phyloP scores from a whole-genome alignment of 2,329 filamentous ascomycete genomes.

The Aureobasidium namibiae region DNA sequence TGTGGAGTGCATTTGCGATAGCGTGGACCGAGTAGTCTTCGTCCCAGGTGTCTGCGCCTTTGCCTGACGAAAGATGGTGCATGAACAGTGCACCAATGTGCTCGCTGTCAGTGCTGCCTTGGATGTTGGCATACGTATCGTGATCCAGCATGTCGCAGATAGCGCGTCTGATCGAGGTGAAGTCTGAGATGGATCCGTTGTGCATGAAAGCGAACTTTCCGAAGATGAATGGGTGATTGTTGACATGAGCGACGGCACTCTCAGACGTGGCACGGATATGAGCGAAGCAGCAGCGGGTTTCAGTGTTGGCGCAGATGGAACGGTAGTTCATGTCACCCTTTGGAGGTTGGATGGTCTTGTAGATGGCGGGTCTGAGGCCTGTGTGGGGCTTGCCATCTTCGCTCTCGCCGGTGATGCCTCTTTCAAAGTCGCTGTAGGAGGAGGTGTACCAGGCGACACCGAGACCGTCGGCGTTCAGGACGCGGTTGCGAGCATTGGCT shows the following conservation, averaged over 20 bases:
- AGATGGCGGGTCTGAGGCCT: slow-evolving; percentile 40
- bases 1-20: slow-evolving; percentile 38
- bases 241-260: slow-evolving; percentile 41
- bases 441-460: slow-evolving; percentile 48
- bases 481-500: slow-evolving; percentile 42
- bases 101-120: slow-evolving; percentile 47
- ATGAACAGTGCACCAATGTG: slow-evolving; percentile 44
- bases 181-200: slow-evolving; percentile 44
- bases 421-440: slow-evolving; percentile 34
- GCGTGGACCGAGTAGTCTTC: slow-evolving; percentile 32
- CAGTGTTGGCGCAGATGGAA: slow-evolving; percentile 43
- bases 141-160: slow-evolving; percentile 38
- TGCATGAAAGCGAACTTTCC: slow-evolving; percentile 49
- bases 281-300: slow-evolving; percentile 42
- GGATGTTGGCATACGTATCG: slow-evolving; percentile 41
- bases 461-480: slow-evolving; percentile 48
- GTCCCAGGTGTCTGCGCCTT: slow-evolving; percentile 35
- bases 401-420: slow-evolving; percentile 20
- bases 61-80: slow-evolving; percentile 35
- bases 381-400: slow-evolving; percentile 22
- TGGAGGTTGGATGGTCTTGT: slow-evolving; percentile 45
- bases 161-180: slow-evolving; percentile 38
- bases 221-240: slow-evolving; percentile 49
- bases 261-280: slow-evolving; percentile 46
- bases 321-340: slow-evolving; percentile 48